A percentile compares a stretch with the other conserved stretches of the same genome.
phyloP scores from a whole-genome alignment of 805 yeast species.

The Saturnispora kantuleensis region DNA sequence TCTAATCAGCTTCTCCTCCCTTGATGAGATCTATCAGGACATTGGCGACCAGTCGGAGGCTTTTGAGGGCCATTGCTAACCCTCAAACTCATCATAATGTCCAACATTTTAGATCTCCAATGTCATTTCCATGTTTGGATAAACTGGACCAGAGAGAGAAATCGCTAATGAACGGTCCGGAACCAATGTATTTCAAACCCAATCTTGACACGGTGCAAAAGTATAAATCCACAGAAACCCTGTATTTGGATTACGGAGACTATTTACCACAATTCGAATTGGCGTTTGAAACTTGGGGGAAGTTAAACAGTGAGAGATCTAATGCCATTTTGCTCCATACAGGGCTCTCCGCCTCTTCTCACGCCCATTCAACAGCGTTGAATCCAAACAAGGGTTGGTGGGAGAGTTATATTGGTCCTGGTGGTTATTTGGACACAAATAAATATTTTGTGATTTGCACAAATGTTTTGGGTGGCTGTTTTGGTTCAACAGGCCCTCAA shows the following conservation, averaged over 20 bases:
- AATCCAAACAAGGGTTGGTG: slow-evolving; percentile 86
- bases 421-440: slow-evolving; percentile 66
- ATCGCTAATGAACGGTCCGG: slow-evolving; percentile 53
- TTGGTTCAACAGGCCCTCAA: slow-evolving; percentile 91
- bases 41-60: background rate
- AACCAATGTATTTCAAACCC: slow-evolving; percentile 70
- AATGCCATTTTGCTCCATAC: slow-evolving; percentile 81
- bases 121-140: slow-evolving; percentile 82
- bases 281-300: slow-evolving; percentile 95
- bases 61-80: slow-evolving; percentile 1
- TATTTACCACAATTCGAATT: slow-evolving; percentile 60
- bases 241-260: slow-evolving; percentile 77
- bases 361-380: slow-evolving; percentile 70
- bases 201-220: slow-evolving; percentile 55
- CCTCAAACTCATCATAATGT: background rate
- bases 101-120: slow-evolving; percentile 29
- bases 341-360: slow-evolving; percentile 88
- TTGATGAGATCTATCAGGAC: slow-evolving; percentile 1
- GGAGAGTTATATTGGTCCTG: slow-evolving; percentile 90
- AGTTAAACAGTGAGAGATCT: slow-evolving; percentile 46
- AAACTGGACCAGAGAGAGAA: slow-evolving; percentile 48
- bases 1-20: background rate
- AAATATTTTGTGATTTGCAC: slow-evolving; percentile 80
- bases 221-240: slow-evolving; percentile 45
- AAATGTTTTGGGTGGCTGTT: slow-evolving; percentile 89